Evolutionary conservation across 2,329 filamentous ascomycete genomes (phyloP).

Genomic region (Hymenotorrendiella dingleyae): DNA sequence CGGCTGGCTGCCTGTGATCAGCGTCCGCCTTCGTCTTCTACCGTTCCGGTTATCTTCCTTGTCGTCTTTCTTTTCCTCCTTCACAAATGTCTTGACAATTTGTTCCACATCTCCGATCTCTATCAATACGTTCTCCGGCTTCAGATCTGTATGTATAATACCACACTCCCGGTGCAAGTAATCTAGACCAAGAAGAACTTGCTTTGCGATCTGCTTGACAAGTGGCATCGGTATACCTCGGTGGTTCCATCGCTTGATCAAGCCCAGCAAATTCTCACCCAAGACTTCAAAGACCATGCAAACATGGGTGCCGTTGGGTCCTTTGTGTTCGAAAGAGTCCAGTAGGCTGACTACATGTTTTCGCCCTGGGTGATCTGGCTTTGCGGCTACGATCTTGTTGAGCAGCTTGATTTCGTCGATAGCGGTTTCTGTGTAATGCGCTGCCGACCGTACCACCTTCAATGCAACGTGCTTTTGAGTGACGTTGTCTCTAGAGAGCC

Average conservation of each 20-base stretch:
- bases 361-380: conserved; percentile 87
- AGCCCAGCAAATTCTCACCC: conserved; percentile 85
- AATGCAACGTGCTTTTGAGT: conserved; percentile 92
- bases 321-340: conserved; percentile 96
- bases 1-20: conserved; percentile 96
- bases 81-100: conserved; percentile 93
- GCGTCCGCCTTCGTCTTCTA: conserved; percentile 77
- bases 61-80: conserved; percentile 65
- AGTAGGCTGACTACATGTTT: conserved; percentile 93
- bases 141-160: conserved; percentile 96
- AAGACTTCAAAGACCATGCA: conserved; percentile 99
- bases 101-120: conserved; percentile 99
- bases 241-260: conserved; percentile 99
- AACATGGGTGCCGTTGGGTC: conserved; percentile 90
- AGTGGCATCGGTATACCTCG: conserved; percentile 92
- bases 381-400: conserved; percentile 93
- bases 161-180: conserved; percentile 97
- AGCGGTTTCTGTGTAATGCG: conserved; percentile 97
- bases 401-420: conserved; percentile 98
- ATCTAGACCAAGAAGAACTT: conserved; percentile 90
- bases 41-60: conserved; percentile 93
- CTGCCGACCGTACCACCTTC: conserved; percentile 94
- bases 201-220: conserved; percentile 98
- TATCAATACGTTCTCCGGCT: conserved; percentile 96
- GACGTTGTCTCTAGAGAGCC: conserved; percentile 73